Evolutionary conservation across 1,284 basidiomycete genomes (phyloP), one percentile per base, ranked within the genome.

Genomic region (Pterula multifida): DNA sequence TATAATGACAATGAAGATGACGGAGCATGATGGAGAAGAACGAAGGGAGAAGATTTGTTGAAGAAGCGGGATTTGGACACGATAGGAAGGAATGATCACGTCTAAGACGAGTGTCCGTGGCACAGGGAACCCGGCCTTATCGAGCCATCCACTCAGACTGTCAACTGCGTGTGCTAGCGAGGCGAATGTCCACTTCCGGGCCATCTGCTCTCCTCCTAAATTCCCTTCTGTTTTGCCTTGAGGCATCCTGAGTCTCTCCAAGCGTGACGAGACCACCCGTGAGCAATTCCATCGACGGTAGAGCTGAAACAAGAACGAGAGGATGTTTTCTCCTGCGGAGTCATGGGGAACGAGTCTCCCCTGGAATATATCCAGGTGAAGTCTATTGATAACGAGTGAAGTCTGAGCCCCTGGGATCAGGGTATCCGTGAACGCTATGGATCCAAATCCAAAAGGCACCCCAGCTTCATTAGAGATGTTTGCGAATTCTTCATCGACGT

Each of bases 361-460:
- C 0, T 60, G 52, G 55, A 81, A 81, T 45, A 79, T 72, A 25
- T 78, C 69, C 58, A 81, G 62, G 56, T 81, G 79, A 0, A 63
- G 71, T 21, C 70, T 66, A 50, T 78, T 72, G 45, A 81, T 50
- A 47, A 79, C 65, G 0, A 78, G 78, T 55, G 79, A 80, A 0
- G 78, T 79, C 0, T 76, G 76, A 74, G 79, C 78, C 0, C 77
- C 78, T 0, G 73, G 73, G 54, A 79, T 81, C 9, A 67, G 66
- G 12, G 60, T 63, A 53, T 79, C 76, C 2, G 69, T 77, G 61
- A 81, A 78, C 0, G 76, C 71, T 2, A 80, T 69, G 47, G 77
- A 79, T 3, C 76, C 79, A 47, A 79, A 68, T 3, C 79, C 78
- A 2, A 59, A 52, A 1, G 72, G 72, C 19, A 17, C 39, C 17